Percentiles rank a stretch among this genome's conserved stretches.
phyloP scores from a whole-genome alignment of 495 filamentous ascomycete species.

The Aspergillus panamensis region DNA sequence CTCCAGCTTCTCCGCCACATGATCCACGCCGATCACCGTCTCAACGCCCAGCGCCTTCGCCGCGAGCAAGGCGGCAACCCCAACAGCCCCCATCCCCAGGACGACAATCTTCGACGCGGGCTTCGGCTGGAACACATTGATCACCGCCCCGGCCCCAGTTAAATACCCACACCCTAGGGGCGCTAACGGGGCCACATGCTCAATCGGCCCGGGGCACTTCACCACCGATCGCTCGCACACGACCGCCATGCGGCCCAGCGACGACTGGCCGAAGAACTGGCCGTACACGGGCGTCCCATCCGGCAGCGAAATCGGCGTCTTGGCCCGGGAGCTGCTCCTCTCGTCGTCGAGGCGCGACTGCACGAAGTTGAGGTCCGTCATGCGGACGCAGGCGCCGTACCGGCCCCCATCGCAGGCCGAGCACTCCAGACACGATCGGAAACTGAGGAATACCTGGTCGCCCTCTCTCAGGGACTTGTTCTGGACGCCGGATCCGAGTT shows the following conservation, averaged over 20 bases:
- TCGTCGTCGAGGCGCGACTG: constrained; percentile 21
- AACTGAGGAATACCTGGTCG: constrained; percentile 47
- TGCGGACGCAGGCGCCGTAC: constrained; percentile 30
- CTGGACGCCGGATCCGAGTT: constrained; percentile 41
- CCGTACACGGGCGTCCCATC: constrained; percentile 30
- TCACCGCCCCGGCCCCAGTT: constrained; percentile 44
- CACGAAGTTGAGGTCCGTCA: constrained; percentile 39
- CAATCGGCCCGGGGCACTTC: constrained; percentile 18
- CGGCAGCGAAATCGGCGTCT: constrained; percentile 20
- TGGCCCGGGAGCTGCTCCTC: background rate
- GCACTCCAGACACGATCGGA: constrained; percentile 40
- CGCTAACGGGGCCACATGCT: constrained; percentile 34
- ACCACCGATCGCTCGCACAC: constrained; percentile 31
- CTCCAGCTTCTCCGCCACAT: constrained; percentile 37
- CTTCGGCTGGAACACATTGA: constrained; percentile 36
- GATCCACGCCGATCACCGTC: constrained; percentile 42
- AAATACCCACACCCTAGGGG: constrained; percentile 49
- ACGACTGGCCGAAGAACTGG: constrained; percentile 46
- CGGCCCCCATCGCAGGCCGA: constrained; percentile 19
- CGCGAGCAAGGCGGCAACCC: constrained; percentile 39
- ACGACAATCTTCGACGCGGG: constrained; percentile 28
- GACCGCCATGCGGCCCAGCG: constrained; percentile 37
- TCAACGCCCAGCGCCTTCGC: constrained; percentile 24
- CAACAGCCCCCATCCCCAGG: constrained; percentile 43
- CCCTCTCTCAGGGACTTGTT: constrained; percentile 37